Base-by-base conservation (phyloP, 2,329 filamentous ascomycete genomes). In the Pseudogymnoascus sp. region DNA sequence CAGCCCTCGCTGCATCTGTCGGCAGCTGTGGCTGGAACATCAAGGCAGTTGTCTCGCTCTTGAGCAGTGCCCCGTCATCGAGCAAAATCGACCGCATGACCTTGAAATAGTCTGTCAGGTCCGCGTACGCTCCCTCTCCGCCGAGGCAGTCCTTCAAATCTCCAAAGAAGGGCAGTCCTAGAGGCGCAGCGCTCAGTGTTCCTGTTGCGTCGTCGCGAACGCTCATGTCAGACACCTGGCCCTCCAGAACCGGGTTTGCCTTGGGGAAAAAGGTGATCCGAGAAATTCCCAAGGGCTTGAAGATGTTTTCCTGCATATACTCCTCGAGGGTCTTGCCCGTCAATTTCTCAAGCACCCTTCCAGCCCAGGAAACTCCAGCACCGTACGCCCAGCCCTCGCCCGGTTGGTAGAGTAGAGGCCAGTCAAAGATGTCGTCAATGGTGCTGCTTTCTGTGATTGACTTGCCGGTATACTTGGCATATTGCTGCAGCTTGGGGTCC, bases 351-450 rank as follows among this genome's bases (percentile, higher is more conserved):
- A 64, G 33, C 19, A 63, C 17, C 10, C 42, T 42, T 11, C 63
- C 63, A 0, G 79, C 82, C 81, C 81, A 84, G 68, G 83, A 81
- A 8, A 83, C 74, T 26, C 60, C 60, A 3, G 61, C 50, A 10
- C 23, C 50, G 13, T 57, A 57, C 17, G 66, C 28, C 82, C 84
- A 88, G 4, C 75, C 77, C 31, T 80, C 78, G 0, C 84, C 85
- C 0, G 87, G 86, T 68, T 89, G 84, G 67, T 86, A 84, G 1
- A 88, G 71, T 15, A 90, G 72, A 0, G 69, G 68, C 35, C 64
- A 64, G 10, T 62, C 44, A n/a, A 70, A 61, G 61, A 68, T 68
- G 13, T 68, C 61, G 7, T 42, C 40, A 3, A 42, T 19, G 17
- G 40, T 42, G 40, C 40, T 21, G 17, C 40, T 42, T 42, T 42